Percentiles rank a stretch among this genome's conserved stretches.
Conservation (phyloP, 2,329 filamentous ascomycete species). For the Monosporascus ibericus region DNA sequence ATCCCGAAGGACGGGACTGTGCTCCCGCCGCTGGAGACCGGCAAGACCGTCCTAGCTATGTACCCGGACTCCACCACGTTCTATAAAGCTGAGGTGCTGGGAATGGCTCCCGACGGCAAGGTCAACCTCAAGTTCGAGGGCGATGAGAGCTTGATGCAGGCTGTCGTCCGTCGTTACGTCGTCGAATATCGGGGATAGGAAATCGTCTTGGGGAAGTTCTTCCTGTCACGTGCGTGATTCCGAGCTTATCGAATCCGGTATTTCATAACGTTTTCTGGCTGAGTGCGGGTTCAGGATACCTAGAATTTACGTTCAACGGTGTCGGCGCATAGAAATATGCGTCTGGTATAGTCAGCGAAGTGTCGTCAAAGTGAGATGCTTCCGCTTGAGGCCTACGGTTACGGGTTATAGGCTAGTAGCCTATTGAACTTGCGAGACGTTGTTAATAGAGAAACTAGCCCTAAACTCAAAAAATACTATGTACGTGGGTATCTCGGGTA, state of each 20-base stretch:
- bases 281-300: neutral
- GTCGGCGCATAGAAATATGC: neutral
- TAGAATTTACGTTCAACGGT: neutral
- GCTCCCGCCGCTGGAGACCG: slow-evolving; percentile 56
- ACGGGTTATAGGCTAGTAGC: no score
- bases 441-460: no score
- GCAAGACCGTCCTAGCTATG: slow-evolving; percentile 68
- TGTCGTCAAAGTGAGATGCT: no score
- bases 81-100: slow-evolving; percentile 77
- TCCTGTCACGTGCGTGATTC: neutral
- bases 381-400: no score
- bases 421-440: no score
- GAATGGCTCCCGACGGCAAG: slow-evolving; percentile 50
- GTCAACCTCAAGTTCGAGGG: slow-evolving; percentile 72
- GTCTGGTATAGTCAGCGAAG: neutral
- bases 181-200: slow-evolving; percentile 57
- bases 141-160: slow-evolving; percentile 70
- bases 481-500: no score
- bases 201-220: neutral
- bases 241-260: no score
- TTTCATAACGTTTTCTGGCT: neutral
- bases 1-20: slow-evolving; percentile 55
- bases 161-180: slow-evolving; percentile 70
- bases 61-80: slow-evolving; percentile 84
- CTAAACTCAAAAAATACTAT: no score